Conservation (phyloP, 345 rosid species). For the Syzygium aqueum region DNA sequence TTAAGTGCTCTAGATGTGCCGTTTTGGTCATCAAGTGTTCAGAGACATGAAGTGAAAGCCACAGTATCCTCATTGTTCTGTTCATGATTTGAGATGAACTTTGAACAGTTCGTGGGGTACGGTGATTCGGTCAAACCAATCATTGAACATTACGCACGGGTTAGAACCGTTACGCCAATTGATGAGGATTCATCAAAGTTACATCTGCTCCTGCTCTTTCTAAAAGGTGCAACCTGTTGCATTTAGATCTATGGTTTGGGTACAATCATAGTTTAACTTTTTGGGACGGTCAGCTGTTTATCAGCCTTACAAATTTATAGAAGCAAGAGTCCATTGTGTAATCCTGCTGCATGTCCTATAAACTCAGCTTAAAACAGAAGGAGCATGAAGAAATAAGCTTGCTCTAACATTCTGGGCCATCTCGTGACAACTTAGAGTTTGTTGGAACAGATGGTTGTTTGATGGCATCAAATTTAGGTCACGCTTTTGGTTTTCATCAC, state of each 20-base stretch:
- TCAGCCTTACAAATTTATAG: not conserved
- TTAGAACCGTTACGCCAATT: not conserved
- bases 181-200: not conserved
- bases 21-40: not conserved
- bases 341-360: not conserved
- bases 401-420: not conserved
- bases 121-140: not conserved
- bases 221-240: not conserved
- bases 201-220: not conserved
- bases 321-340: not conserved
- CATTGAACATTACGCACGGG: not conserved
- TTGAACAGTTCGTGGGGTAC: not conserved
- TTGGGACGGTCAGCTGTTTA: not conserved
- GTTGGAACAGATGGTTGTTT: not conserved
- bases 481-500: not conserved
- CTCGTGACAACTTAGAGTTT: not conserved
- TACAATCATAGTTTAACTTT: not conserved
- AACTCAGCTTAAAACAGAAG: not conserved
- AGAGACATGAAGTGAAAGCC: not conserved
- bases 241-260: not conserved
- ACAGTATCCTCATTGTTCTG: not conserved
- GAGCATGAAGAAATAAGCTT: not conserved
- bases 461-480: not conserved
- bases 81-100: not conserved
- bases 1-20: not conserved